A percentile compares a stretch with the other conserved stretches of the same genome.
Conservation (phyloP, 139 green algal genomes). For the Chlorella sorokiniana region DNA sequence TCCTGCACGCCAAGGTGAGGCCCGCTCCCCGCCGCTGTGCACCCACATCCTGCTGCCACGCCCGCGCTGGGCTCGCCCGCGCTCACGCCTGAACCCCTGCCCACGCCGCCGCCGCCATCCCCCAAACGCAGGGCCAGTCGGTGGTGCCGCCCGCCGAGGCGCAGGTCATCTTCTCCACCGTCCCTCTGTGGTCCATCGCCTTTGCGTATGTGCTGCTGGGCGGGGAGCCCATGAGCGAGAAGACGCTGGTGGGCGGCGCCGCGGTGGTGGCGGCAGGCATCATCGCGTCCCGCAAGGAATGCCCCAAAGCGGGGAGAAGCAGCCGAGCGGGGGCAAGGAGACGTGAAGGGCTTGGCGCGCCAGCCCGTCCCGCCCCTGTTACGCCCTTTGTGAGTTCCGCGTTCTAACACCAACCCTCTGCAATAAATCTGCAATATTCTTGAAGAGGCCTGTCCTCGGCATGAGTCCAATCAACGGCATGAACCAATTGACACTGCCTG, state of each 20-base stretch:
- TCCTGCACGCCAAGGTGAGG: slow-evolving; percentile 41
- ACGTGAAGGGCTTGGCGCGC: too few species aligned
- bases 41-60: not conserved
- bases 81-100: not conserved
- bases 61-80: not conserved
- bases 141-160: slow-evolving; percentile 30
- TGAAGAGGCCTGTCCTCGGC: too few species aligned
- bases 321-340: slow-evolving; percentile 21
- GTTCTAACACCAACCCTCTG: too few species aligned
- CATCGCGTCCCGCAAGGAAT: slow-evolving; percentile 15
- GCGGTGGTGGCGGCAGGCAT: slow-evolving; percentile 26
- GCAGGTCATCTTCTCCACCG: slow-evolving; percentile 39
- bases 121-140: slow-evolving; percentile 15
- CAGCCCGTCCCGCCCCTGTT: too few species aligned
- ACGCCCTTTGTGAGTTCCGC: too few species aligned
- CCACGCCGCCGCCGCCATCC: not conserved
- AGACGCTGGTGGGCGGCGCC: slow-evolving; percentile 28
- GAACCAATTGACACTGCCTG: too few species aligned
- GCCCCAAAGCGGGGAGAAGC: not conserved
- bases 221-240: slow-evolving; percentile 24
- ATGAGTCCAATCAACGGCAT: too few species aligned
- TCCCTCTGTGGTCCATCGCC: slow-evolving; percentile 37
- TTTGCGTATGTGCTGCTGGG: slow-evolving; percentile 36
- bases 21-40: not conserved
- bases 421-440: too few species aligned